Percentiles rank a stretch among this genome's conserved stretches.
Evolutionary conservation across 225 moss, liverwort and hornwort genomes (phyloP).

Genomic region (Lunularia cruciata): DNA sequence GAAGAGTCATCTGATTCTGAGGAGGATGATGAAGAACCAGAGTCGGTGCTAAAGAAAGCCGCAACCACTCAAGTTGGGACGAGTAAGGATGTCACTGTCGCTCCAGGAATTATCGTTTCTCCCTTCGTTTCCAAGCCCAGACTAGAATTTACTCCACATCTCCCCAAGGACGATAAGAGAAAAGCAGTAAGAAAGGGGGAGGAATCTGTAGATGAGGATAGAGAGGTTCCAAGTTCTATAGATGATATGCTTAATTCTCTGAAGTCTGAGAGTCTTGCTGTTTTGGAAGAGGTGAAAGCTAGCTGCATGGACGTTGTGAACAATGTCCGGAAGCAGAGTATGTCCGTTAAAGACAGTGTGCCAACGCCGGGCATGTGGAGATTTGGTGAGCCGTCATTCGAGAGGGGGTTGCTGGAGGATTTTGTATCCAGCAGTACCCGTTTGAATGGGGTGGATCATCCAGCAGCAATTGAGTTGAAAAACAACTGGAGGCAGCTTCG

Average conservation of each 20-base stretch:
- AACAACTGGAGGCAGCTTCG: slow-evolving; percentile 17
- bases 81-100: neutral
- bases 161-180: neutral
- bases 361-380: neutral
- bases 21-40: slow-evolving; percentile 12
- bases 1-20: slow-evolving; percentile 25
- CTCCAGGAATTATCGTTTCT: neutral
- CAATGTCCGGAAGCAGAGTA: slow-evolving; percentile 4
- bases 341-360: neutral
- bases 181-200: neutral
- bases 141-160: slow-evolving; percentile 5
- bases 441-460: neutral
- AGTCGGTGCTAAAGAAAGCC: neutral
- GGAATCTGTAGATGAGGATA: neutral
- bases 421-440: neutral
- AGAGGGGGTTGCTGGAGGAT: slow-evolving; percentile 1
- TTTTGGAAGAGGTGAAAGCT: slow-evolving; percentile 6
- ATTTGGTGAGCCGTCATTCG: neutral
- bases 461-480: neutral
- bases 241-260: neutral
- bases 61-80: neutral
- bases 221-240: neutral
- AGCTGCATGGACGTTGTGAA: slow-evolving; percentile 12
- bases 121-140: slow-evolving; percentile 17
- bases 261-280: slow-evolving; percentile 5